Evolutionary conservation across 495 filamentous ascomycete species (phyloP).

Genomic region (Penicillium pulvis): DNA sequence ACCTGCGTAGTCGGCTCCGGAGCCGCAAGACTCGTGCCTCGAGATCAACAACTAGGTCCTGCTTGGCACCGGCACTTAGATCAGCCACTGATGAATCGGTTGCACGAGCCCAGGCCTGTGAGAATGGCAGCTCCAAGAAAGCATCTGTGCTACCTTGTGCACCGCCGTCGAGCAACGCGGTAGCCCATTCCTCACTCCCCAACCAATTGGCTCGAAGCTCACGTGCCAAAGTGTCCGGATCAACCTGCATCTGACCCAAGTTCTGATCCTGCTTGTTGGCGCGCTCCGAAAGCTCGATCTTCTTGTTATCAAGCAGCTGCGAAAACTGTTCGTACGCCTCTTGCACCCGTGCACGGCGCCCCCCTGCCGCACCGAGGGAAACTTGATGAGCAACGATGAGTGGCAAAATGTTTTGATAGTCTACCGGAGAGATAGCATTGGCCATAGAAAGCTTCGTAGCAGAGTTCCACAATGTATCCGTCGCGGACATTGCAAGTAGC

Average conservation of each 20-base stretch:
- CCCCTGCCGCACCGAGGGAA: conserved; percentile 55
- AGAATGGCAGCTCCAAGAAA: conserved; percentile 64
- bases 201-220: conserved; percentile 72
- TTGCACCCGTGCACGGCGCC: conserved; percentile 35
- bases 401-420: conserved; percentile 62
- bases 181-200: conserved; percentile 69
- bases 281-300: conserved; percentile 43
- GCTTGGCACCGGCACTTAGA: conserved; percentile 40
- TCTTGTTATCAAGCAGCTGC: conserved; percentile 57
- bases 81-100: conserved; percentile 54
- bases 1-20: conserved; percentile 63
- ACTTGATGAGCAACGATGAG: conserved; percentile 73
- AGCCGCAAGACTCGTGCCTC: conserved; percentile 63
- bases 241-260: conserved; percentile 36
- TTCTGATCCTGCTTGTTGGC: conserved; percentile 17
- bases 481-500: conserved; percentile 48
- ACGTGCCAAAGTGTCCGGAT: conserved; percentile 41
- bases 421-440: conserved; percentile 56
- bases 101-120: conserved; percentile 65
- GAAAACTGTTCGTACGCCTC: conserved; percentile 63
- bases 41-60: conserved; percentile 58
- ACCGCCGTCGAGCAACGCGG: conserved; percentile 67
- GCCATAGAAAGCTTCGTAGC: conserved; percentile 66
- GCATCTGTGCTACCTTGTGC: conserved; percentile 57
- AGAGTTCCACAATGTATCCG: conserved; percentile 34